Conservation (phyloP, 805 yeast genomes). For the Cyberlindnera xylosilytica region DNA sequence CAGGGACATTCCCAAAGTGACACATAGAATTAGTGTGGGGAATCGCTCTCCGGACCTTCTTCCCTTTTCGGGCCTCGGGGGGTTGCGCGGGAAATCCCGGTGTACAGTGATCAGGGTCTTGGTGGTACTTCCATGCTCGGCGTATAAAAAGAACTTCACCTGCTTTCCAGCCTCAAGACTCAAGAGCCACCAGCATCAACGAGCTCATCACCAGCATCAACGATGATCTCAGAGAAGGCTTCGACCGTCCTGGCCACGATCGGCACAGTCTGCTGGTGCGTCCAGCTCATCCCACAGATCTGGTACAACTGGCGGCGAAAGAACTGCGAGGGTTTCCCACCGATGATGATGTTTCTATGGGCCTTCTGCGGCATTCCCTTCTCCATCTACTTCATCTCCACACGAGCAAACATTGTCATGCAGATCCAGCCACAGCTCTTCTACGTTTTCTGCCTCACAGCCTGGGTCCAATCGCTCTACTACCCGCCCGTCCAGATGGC, state of each 20-base stretch:
- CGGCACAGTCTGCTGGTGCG: slow-evolving; percentile 91
- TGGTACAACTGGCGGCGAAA: slow-evolving; percentile 69
- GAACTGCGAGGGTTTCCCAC: slow-evolving; percentile 84
- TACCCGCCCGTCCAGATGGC: slow-evolving; percentile 68
- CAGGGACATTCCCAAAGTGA: too few relatives aligned
- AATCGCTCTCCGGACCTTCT: too few relatives aligned
- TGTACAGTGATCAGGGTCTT: too few relatives aligned
- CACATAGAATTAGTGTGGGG: too few relatives aligned
- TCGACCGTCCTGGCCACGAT: slow-evolving; percentile 79
- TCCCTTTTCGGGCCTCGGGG: too few relatives aligned
- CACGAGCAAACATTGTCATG: slow-evolving; percentile 71
- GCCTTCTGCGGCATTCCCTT: slow-evolving; percentile 77
- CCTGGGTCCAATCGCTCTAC: slow-evolving; percentile 66
- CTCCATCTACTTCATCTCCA: slow-evolving; percentile 73
- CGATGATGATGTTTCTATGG: slow-evolving; percentile 87
- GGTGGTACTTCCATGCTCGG: too few relatives aligned
- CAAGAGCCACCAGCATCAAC: too few relatives aligned
- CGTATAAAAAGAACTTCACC: too few relatives aligned
- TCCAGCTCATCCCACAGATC: slow-evolving; percentile 86
- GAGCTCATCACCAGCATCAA: too few relatives aligned
- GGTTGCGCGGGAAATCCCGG: too few relatives aligned
- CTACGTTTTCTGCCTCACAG: slow-evolving; percentile 59
- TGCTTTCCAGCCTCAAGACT: too few relatives aligned
- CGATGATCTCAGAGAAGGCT: slow-evolving; percentile 37
- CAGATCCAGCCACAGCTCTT: slow-evolving; percentile 90